phyloP scores from a whole-genome alignment of 1,284 basidiomycete species.

The Gymnopus androsaceus region DNA sequence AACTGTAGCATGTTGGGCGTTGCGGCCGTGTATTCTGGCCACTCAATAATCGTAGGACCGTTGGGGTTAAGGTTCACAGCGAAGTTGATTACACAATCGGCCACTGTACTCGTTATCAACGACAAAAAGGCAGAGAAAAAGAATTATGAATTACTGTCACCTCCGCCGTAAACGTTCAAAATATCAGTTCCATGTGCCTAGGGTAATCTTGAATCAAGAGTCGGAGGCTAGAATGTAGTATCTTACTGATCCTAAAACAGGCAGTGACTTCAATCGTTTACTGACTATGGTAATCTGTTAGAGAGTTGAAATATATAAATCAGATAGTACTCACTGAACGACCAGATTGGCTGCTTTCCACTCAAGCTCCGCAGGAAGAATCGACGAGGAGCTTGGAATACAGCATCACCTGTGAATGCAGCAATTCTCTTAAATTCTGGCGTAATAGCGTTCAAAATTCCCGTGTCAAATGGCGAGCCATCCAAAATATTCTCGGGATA shows the following conservation, averaged over 20 bases:
- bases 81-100: conserved; percentile 45
- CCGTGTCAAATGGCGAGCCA: conserved; percentile 56
- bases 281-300: conserved; percentile 34
- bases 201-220: conserved; percentile 12
- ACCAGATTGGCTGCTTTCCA: conserved; percentile 48
- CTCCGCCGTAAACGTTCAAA: conserved; percentile 36
- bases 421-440: conserved; percentile 57
- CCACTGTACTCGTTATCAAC: no score
- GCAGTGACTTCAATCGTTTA: conserved; percentile 45
- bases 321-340: conserved; percentile 40
- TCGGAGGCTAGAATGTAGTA: neutral
- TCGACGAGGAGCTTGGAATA: conserved; percentile 57
- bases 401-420: conserved; percentile 50
- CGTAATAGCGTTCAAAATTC: conserved; percentile 43
- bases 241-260: conserved; percentile 47
- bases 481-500: conserved; percentile 47
- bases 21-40: conserved; percentile 49
- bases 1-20: conserved; percentile 47
- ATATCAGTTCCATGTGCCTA: conserved; percentile 43
- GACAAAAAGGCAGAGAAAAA: no score
- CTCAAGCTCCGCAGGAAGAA: conserved; percentile 47
- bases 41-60: conserved; percentile 36
- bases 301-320: neutral
- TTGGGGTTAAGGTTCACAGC: conserved; percentile 50
- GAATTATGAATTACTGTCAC: no score